Evolutionary conservation across 805 yeast genomes (phyloP), one percentile per base, ranked within the genome.

Genomic region (Torulaspora franciscae): DNA sequence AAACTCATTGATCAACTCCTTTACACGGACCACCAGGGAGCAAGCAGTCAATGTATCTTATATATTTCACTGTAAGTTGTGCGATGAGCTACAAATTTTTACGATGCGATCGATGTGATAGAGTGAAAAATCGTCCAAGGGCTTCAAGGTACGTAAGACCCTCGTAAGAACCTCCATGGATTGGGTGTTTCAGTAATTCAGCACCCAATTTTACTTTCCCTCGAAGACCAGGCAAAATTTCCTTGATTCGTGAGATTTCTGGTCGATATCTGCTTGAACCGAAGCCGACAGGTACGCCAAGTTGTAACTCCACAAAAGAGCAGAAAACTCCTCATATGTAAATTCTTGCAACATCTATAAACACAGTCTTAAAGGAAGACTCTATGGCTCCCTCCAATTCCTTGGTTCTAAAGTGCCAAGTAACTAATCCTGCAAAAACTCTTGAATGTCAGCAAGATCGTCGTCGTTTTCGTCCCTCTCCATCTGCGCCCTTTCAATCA

Each of bases 361-460:
- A 30, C 33, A 7, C 4, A 14, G 14, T 27, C 30, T 9, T 8
- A 2, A 27, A 27, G 7, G 14, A 27, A 27, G 22, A 19, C 22
- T 19, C 22, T 19, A 19, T 5, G 22, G 22, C 22, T 3, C 3
- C 22, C 22, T 19, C 22, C 22, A 19, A 19, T 19, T 19, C 11
- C 38, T 8, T 6, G 27, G 7, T 7, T 10, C 32, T 6, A 30
- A 23, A 17, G 10, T 14, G 28, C 25, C 9, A 9, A 9, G 11
- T n/a, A 14, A 14, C 53, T 58, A 77, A 48, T 80, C 85, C 55
- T 81, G 83, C 51, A 84, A 68, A 35, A 83, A 67, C 43, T 83
- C 81, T n/a, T 74, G 80, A 42, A 84, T 81, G 50, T 84, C 91
- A 56, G 83, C 89, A 48, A 79, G 78, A 45, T 75, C 77, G 13